A percentile compares a stretch with the other conserved stretches of the same genome.
phyloP scores from a whole-genome alignment of 1,139 yeast genomes.

The Suhomyces atakaporum region DNA sequence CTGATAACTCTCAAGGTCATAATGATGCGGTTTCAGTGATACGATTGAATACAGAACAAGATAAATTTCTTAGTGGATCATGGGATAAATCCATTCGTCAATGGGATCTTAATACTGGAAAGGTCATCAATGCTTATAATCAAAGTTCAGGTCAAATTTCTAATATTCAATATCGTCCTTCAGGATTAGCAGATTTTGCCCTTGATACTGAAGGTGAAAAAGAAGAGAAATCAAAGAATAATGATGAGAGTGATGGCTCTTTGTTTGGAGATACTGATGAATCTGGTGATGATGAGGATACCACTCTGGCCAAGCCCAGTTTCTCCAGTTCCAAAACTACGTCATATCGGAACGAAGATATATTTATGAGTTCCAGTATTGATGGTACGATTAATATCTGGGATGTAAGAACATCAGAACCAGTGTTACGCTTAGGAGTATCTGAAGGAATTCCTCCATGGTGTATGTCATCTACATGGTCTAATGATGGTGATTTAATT shows the following conservation, averaged over 20 bases:
- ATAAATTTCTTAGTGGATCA: constrained; percentile 73
- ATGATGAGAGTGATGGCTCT: constrained; percentile 64
- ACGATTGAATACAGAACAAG: constrained; percentile 60
- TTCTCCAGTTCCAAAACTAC: no score
- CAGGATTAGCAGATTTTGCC: constrained; percentile 50
- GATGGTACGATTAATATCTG: constrained; percentile 84
- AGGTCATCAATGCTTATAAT: constrained; percentile 45
- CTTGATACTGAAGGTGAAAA: constrained; percentile 14
- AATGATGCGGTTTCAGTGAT: constrained; percentile 74
- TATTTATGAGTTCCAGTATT: constrained; percentile 78
- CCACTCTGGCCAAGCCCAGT: constrained; percentile 10
- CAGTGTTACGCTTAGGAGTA: constrained; percentile 55
- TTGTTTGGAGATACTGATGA: constrained; percentile 75
- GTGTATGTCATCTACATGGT: constrained; percentile 95
- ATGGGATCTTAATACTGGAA: constrained; percentile 88
- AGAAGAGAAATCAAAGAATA: constrained; percentile 4
- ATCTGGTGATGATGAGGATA: constrained; percentile 40
- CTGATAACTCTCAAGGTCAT: constrained; percentile 46
- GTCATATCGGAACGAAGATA: constrained; percentile 48
- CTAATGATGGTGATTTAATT: constrained; percentile 74
- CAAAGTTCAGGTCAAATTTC: constrained; percentile 79
- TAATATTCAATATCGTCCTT: constrained; percentile 75
- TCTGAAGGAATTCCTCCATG: constrained; percentile 84
- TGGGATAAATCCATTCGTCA: constrained; percentile 82
- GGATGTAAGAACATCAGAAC: constrained; percentile 65